These are phyloP conservation scores for Neoboletus brunneissimus DNA, from an alignment of 768 basidiomycete species.

Conservation along the genomic window DNA sequence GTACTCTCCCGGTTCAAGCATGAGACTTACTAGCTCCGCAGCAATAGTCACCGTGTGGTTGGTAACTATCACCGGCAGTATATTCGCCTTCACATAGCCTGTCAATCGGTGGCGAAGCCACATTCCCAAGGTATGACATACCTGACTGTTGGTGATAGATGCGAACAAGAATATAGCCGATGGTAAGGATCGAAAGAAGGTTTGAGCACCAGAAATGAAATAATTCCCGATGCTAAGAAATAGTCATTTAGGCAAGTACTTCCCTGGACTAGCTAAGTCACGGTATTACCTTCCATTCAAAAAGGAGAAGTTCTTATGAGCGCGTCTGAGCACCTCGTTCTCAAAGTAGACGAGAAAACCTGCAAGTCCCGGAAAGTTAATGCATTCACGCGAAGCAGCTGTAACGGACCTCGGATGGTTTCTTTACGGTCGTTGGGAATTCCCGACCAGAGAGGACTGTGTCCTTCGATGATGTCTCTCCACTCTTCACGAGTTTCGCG, in stretches of 20 bases:
- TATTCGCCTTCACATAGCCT: slow-evolving; percentile 52
- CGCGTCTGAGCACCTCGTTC: slow-evolving; percentile 78
- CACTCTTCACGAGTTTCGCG: slow-evolving; percentile 84
- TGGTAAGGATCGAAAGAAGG: slow-evolving; percentile 88
- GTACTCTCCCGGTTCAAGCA: slow-evolving; percentile 51
- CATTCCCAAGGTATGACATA: slow-evolving; percentile 21
- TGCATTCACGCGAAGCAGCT: not conserved
- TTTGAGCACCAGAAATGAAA: slow-evolving; percentile 84
- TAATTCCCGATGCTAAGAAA: slow-evolving; percentile 77
- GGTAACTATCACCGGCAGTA: slow-evolving; percentile 88
- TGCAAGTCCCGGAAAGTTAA: slow-evolving; percentile 28
- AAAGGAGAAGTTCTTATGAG: slow-evolving; percentile 94
- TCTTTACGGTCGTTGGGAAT: slow-evolving; percentile 91
- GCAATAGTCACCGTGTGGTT: slow-evolving; percentile 96
- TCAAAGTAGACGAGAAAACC: slow-evolving; percentile 94
- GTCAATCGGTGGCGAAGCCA: slow-evolving; percentile 11
- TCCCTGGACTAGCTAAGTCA: not conserved
- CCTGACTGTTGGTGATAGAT: slow-evolving; percentile 80
- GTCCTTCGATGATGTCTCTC: slow-evolving; percentile 89
- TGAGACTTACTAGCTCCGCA: slow-evolving; percentile 64
- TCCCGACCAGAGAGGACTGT: slow-evolving; percentile 74
- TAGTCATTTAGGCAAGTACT: not conserved
- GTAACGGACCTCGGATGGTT: slow-evolving; percentile 70
- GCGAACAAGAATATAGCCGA: slow-evolving; percentile 94
- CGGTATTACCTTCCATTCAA: slow-evolving; percentile 76